Evolutionary conservation across 2,329 filamentous ascomycete species (phyloP), one percentile per base, ranked within the genome.

Genomic region (Coniosporium tulheliwenetii): DNA sequence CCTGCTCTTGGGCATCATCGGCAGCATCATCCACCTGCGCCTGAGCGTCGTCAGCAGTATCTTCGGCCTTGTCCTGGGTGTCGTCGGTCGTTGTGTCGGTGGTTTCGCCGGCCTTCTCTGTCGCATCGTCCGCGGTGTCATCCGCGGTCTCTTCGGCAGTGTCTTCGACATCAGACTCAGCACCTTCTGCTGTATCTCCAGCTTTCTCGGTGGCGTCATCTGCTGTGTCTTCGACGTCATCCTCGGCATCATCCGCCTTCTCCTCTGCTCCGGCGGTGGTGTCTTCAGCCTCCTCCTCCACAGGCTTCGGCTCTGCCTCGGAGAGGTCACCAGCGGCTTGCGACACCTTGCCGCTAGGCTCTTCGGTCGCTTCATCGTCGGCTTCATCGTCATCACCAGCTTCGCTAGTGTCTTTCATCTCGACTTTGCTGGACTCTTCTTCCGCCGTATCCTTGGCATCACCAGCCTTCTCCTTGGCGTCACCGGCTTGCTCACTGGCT

Each of bases 171-270:
- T 42, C 48, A 32, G 55, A 54, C 37, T 56, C 55, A 10, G 52
- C 50, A 32, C 51, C 54, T 40, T 59, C 54, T 36, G 52, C 49
- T 36, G 45, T 46, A 39, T 63, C 59, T 41, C 62, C 60, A 30
- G 63, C 64, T 45, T 64, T 64, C 45, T 64, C 56, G 31, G 60
- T 64, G 29, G 56, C 56, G 43, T 68, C 60, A 43, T 67, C 65
- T 29, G 53, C 53, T 15, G 49, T 49, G 40, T 58, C 56, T 33
- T 57, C 54, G 39, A 46, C 51, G 26, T 55, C 50, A n/a, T 53
- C 51, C 15, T 46, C 51, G 34, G 59, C 60, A 44, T 66, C 63
- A 45, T 67, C 55, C 36, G 57, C 64, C 30, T 61, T 58, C 10
- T 63, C 56, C 38, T 63, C 57, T n/a, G 55, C 55, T 39, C 52